A percentile compares a stretch with the other conserved stretches of the same genome.
These are phyloP conservation scores for Ophidiomyces ophidiicola DNA, from an alignment of 2,329 filamentous ascomycete species.

Conservation along the genomic window DNA sequence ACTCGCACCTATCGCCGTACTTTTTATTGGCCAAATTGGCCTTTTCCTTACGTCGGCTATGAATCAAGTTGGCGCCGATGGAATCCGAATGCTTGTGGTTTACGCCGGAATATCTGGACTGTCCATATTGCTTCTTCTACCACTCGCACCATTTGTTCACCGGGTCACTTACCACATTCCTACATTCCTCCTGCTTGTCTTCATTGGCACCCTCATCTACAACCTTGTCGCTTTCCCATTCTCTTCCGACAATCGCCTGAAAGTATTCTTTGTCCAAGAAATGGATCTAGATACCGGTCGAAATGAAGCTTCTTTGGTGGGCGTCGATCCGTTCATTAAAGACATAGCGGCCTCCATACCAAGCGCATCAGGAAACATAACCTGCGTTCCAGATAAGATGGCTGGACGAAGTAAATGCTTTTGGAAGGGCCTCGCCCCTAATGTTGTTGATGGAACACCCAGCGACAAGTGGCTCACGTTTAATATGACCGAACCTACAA, in stretches of 20 bases:
- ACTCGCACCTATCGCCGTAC: slow-evolving; percentile 62
- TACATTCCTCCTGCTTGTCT: slow-evolving; percentile 59
- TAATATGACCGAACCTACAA: slow-evolving; percentile 41
- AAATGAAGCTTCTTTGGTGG: slow-evolving; percentile 57
- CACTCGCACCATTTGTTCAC: slow-evolving; percentile 73
- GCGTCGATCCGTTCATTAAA: slow-evolving; percentile 54
- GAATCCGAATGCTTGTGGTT: slow-evolving; percentile 56
- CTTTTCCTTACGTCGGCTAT: slow-evolving; percentile 60
- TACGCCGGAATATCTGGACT: slow-evolving; percentile 59
- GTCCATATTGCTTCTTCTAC: slow-evolving; percentile 60
- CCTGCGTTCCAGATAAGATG: slow-evolving; percentile 37
- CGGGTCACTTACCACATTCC: slow-evolving; percentile 75
- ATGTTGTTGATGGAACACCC: slow-evolving; percentile 42
- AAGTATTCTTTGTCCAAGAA: slow-evolving; percentile 74
- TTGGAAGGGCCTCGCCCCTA: slow-evolving; percentile 57
- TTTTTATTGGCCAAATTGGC: slow-evolving; percentile 63
- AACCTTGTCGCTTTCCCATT: slow-evolving; percentile 84
- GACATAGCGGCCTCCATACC: slow-evolving; percentile 58
- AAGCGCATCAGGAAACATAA: slow-evolving; percentile 49
- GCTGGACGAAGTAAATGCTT: slow-evolving; percentile 47
- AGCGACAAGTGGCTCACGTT: slow-evolving; percentile 53
- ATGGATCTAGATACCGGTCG: slow-evolving; percentile 63
- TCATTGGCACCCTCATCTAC: slow-evolving; percentile 66
- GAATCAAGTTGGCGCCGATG: slow-evolving; percentile 74
- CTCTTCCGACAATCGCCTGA: slow-evolving; percentile 63